phyloP scores from a whole-genome alignment of 495 filamentous ascomycete species.

The Filosporella fistucella region DNA sequence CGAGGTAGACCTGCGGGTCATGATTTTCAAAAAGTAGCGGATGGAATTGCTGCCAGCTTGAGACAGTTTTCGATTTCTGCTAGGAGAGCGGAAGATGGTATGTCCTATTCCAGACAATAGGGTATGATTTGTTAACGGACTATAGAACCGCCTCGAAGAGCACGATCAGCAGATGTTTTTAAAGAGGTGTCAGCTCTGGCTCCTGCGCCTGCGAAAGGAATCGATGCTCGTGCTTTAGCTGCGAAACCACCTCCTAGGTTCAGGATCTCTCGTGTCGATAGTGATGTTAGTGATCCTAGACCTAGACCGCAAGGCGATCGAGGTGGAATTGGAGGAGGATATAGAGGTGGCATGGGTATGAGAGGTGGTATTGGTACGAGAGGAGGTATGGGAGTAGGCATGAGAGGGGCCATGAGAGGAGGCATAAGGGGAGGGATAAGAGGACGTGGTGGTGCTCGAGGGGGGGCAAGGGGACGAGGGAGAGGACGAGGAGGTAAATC shows the following conservation, averaged over 20 bases:
- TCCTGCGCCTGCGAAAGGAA: slow-evolving; percentile 4
- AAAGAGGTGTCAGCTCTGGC: slow-evolving; percentile 16
- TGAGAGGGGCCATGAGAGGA: background rate
- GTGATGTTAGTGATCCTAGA: background rate
- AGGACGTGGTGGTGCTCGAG: background rate
- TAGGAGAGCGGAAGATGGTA: slow-evolving; percentile 17
- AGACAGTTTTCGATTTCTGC: slow-evolving; percentile 34
- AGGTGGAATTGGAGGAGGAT: slow-evolving; percentile 26
- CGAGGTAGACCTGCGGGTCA: slow-evolving; percentile 19
- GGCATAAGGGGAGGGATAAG: background rate
- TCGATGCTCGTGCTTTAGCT: slow-evolving; percentile 21
- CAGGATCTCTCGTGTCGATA: slow-evolving; percentile 7
- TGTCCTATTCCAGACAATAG: background rate
- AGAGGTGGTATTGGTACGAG: background rate
- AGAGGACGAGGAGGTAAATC: background rate
- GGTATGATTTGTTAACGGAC: slow-evolving; percentile 2
- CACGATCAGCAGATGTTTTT: slow-evolving; percentile 14
- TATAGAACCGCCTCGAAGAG: background rate
- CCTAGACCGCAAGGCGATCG: background rate
- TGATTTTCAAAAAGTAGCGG: slow-evolving; percentile 31
- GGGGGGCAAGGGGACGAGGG: background rate
- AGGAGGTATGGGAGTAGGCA: slow-evolving; percentile 1
- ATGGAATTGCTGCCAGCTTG: slow-evolving; percentile 37
- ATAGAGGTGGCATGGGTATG: slow-evolving; percentile 46
- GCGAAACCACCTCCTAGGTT: slow-evolving; percentile 22